Evolutionary conservation across 148 eudicot genomes (phyloP), one percentile per base, ranked within the genome.

Genomic region (Rhododendron ferrugineum): DNA sequence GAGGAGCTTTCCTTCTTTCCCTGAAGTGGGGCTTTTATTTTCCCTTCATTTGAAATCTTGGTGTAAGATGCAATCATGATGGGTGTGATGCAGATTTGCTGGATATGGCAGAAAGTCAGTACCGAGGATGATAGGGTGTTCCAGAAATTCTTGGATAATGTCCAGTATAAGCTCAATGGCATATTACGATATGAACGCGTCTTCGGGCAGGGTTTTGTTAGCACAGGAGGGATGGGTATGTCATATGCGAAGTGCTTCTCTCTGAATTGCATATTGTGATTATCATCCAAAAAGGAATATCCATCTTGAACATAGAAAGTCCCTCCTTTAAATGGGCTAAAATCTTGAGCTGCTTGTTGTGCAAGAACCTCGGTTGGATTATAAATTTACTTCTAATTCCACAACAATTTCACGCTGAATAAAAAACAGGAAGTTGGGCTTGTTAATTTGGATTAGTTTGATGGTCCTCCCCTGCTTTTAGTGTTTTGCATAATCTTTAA

Each of bases 211-310:
- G 99, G 99, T 79, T 97, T 83, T 89, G 99, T 97, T 62, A 97
- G 99, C 96, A 97, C 99, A 7, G 99, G 99, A 87, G 99, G 99
- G 85, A 58, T 91, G 26, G 99, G 99, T 97, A 92, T 36, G 92
- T 83, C 68, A 80, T 54, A n/a, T 54, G 58, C 15, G 23, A 34
- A 80, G 15, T 26, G 40, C 37, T 82, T 14, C n/a, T 83, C n/a
- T 46, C 26, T 40, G 75, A 37, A n/a, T 82, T 28, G 66, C 46
- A 37, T 58, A 58, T 58, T 6, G 8, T 58, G n/a, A 6, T 22
- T 60, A 64, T 56, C 37, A 70, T 22, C 36, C 64, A n/a, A 13
- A 23, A 23, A 4, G 74, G 28, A 82, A 32, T 13, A 4, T 9
- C 11, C 23, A 49, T 49, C 2, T 16, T 14, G 28, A 79, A 28